These are phyloP conservation scores for Psilocybe cubensis DNA, from an alignment of 768 basidiomycete species.

Conservation along the genomic window DNA sequence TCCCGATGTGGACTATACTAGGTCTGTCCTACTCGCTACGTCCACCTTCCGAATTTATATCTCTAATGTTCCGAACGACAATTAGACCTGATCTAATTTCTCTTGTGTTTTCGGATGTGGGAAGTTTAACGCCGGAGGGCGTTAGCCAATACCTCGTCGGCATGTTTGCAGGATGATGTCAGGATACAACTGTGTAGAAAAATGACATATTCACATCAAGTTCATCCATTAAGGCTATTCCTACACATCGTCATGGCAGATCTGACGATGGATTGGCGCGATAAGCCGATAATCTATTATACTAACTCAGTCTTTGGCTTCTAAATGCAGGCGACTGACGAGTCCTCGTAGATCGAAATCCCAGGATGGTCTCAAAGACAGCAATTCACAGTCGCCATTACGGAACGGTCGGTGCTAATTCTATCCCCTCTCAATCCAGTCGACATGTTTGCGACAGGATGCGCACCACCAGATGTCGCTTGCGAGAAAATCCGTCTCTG, in stretches of 20 bases:
- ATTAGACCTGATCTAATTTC: conserved; percentile 89
- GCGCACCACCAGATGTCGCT: not conserved
- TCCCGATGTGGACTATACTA: conserved; percentile 94
- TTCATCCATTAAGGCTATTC: conserved; percentile 13
- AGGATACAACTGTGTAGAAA: conserved; percentile 15
- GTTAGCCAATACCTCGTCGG: conserved; percentile 95
- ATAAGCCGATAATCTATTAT: conserved; percentile 38
- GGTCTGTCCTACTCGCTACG: conserved; percentile 44
- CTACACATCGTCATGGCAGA: conserved; percentile 16
- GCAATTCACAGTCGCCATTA: conserved; percentile 9
- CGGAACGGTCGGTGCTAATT: conserved; percentile 15
- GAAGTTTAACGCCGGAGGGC: conserved; percentile 89
- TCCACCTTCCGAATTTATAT: conserved; percentile 7
- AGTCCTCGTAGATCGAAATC: conserved; percentile 18
- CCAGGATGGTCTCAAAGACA: conserved; percentile 16
- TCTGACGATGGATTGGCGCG: conserved; percentile 35
- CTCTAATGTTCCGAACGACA: conserved; percentile 20
- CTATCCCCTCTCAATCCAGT: conserved; percentile 6
- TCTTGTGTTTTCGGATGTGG: conserved; percentile 93
- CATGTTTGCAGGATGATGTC: conserved; percentile 78
- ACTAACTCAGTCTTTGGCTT: conserved; percentile 23
- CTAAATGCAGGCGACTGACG: conserved; percentile 22
- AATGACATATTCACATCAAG: conserved; percentile 20
- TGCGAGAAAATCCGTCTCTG: conserved; percentile 1
- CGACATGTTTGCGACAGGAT: conserved; percentile 7